A percentile compares a stretch with the other conserved stretches of the same genome.
Conservation (phyloP, 108 stramenopile species). For the Stephanodiscus triporus region DNA sequence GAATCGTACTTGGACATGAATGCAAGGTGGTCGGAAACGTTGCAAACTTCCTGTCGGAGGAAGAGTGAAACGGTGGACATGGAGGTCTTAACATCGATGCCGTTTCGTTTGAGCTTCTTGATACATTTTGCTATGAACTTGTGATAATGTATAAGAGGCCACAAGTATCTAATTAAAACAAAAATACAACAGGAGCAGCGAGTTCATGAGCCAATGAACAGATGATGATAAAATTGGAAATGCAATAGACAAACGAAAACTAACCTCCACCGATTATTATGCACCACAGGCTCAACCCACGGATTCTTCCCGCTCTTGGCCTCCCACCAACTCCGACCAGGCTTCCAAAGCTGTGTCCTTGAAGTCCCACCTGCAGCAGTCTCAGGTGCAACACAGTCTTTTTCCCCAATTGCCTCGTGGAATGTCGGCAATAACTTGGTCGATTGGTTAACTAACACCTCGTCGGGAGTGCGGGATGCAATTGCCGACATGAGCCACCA, state of each 20-base stretch:
- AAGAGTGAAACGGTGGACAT: constrained; percentile 79
- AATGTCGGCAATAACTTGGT: constrained; percentile 74
- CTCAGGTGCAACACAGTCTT: constrained; percentile 25
- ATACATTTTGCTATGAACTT: constrained; percentile 90
- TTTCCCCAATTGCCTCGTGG: constrained; percentile 86
- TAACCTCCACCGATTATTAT: constrained; percentile 91
- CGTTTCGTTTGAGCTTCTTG: constrained; percentile 90
- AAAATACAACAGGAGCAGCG: constrained; percentile 1
- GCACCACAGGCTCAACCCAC: constrained; percentile 88
- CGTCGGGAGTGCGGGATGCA: constrained; percentile 42
- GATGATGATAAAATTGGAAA: not conserved
- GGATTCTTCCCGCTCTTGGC: constrained; percentile 88
- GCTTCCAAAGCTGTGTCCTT: constrained; percentile 91
- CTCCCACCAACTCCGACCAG: constrained; percentile 90
- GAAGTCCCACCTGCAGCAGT: constrained; percentile 9
- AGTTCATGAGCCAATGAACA: not conserved
- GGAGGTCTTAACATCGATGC: constrained; percentile 80
- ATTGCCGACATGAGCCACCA: constrained; percentile 77
- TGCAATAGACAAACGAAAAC: constrained; percentile 23
- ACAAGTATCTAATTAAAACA: constrained; percentile 67
- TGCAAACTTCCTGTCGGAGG: constrained; percentile 87
- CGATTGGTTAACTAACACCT: constrained; percentile 51
- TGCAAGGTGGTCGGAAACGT: constrained; percentile 87
- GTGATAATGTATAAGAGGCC: constrained; percentile 93
- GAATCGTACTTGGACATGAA: constrained; percentile 82